A percentile compares a stretch with the other conserved stretches of the same genome.
phyloP scores from a whole-genome alignment of 495 filamentous ascomycete genomes.

The Clavariopsis aquatica region DNA sequence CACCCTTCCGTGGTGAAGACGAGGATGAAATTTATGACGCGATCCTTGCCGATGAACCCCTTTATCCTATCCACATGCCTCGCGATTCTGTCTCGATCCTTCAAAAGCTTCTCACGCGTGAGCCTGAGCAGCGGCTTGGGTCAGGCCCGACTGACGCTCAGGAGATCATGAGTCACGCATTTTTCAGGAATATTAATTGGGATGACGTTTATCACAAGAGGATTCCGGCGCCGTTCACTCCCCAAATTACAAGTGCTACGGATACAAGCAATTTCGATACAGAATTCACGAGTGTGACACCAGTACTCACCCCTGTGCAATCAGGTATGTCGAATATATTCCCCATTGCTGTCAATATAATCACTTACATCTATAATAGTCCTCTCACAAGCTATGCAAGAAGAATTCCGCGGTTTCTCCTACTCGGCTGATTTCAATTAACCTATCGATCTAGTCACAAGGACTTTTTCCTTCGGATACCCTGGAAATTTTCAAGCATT shows the following conservation, averaged over 20 bases:
- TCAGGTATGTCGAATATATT: slow-evolving; percentile 67
- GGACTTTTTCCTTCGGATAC: slow-evolving; percentile 21
- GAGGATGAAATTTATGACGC: slow-evolving; percentile 99
- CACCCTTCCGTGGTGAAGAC: slow-evolving; percentile 97
- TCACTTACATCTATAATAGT: slow-evolving; percentile 55
- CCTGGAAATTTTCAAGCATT: slow-evolving; percentile 17
- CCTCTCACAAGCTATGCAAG: slow-evolving; percentile 97
- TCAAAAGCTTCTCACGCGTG: slow-evolving; percentile 94
- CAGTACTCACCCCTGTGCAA: slow-evolving; percentile 94
- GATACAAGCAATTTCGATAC: slow-evolving; percentile 99
- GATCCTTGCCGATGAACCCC: slow-evolving; percentile 94
- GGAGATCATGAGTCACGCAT: slow-evolving; percentile 98
- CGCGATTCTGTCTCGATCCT: slow-evolving; percentile 96
- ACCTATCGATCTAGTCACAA: slow-evolving; percentile 4
- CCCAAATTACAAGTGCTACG: slow-evolving; percentile 82
- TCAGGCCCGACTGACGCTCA: slow-evolving; percentile 97
- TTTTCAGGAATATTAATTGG: slow-evolving; percentile 98
- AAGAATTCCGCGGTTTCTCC: slow-evolving; percentile 99
- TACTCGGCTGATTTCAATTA: slow-evolving; percentile 74
- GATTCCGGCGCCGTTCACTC: slow-evolving; percentile 83
- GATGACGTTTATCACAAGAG: slow-evolving; percentile 97
- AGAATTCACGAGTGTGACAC: slow-evolving; percentile 98
- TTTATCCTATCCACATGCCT: slow-evolving; percentile 99
- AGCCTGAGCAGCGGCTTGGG: slow-evolving; percentile 88
- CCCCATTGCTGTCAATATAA: slow-evolving; percentile 13